Base-by-base conservation (phyloP, 2,329 filamentous ascomycete species). In the Penicillium sp. region DNA sequence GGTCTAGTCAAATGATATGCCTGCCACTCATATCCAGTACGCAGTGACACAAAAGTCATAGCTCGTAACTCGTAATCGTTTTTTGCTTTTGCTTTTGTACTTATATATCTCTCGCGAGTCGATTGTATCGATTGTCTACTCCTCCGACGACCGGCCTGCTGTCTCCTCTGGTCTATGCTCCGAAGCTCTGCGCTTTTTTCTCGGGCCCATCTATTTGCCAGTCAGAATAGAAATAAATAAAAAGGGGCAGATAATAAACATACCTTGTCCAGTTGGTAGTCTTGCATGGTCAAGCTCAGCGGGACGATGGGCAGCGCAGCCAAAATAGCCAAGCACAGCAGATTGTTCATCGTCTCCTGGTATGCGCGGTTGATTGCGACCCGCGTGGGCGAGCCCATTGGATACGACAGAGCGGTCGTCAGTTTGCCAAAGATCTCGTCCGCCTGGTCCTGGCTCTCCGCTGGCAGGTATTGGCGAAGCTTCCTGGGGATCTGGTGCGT, bases 321-420 rank as follows among this genome's bases (percentile, higher is more conserved):
- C 55, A 79, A 73, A 9, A 83, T 69, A 2, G 83, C 82, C 50
- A 83, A 73, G 11, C 78, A 79, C 46, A 86, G 68, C 18, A 86
- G 73, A 59, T 78, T 80, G 26, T 79, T 79, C 81, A 86, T 86
- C 2, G 83, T 85, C 68, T 87, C 83, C 65, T 85, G 81, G 60
- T 89, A 89, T 1, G 84, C 81, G 33, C 76, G 77, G 58, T 84
- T 83, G 65, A 89, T 87, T 1, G 85, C 86, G 12, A 76, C 68
- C 33, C 85, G 73, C 20, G 80, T 82, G 0, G 79, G 77, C 4
- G 77, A 81, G 7, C 84, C 84, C 72, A 80, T 77, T 0, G 77
- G 73, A 60, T 84, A 88, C 1, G 79, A 80, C 45, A 84, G 67
- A 62, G 88, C 86, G 2, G 73, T 74, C 0, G 71, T 72, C 23